phyloP scores from a whole-genome alignment of 75 land plant genomes.

The Pinus taeda region DNA sequence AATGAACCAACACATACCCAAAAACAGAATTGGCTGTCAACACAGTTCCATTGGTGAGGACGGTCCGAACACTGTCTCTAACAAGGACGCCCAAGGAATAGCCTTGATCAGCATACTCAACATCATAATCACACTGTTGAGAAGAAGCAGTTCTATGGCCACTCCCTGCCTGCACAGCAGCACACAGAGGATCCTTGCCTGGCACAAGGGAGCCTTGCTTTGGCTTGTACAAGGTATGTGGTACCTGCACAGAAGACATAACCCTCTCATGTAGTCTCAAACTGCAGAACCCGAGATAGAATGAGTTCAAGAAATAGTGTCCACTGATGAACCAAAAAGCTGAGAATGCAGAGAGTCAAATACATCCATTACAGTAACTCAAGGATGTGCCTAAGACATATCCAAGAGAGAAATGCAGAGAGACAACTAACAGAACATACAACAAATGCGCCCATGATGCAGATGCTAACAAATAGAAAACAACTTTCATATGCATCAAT shows the following conservation, averaged over 20 bases:
- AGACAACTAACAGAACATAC: background rate
- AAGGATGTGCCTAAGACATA: background rate
- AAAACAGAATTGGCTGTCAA: constrained; percentile 16
- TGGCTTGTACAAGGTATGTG: constrained; percentile 37
- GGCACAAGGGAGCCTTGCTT: constrained; percentile 17
- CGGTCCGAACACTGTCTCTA: constrained; percentile 11
- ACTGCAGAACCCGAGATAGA: background rate
- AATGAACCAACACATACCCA: constrained; percentile 17
- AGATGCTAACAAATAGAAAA: no score
- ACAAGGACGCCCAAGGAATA: constrained; percentile 33
- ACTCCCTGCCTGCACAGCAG: constrained; percentile 18
- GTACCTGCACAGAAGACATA: constrained; percentile 21
- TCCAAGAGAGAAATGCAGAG: background rate
- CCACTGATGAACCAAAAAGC: background rate
- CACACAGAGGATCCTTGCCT: constrained; percentile 19
- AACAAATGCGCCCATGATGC: background rate
- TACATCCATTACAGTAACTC: background rate
- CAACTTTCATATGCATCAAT: no score
- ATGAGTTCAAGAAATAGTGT: no score
- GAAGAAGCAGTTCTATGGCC: background rate
- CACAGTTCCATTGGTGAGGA: constrained; percentile 16
- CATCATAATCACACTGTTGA: constrained; percentile 34
- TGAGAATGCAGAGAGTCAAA: background rate
- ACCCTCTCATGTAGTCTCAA: background rate
- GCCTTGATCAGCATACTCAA: constrained; percentile 38